Percentiles rank a stretch among this genome's conserved stretches.
These are phyloP conservation scores for Colletotrichum endophyticum DNA, from an alignment of 2,329 filamentous ascomycete species.

Conservation along the genomic window DNA sequence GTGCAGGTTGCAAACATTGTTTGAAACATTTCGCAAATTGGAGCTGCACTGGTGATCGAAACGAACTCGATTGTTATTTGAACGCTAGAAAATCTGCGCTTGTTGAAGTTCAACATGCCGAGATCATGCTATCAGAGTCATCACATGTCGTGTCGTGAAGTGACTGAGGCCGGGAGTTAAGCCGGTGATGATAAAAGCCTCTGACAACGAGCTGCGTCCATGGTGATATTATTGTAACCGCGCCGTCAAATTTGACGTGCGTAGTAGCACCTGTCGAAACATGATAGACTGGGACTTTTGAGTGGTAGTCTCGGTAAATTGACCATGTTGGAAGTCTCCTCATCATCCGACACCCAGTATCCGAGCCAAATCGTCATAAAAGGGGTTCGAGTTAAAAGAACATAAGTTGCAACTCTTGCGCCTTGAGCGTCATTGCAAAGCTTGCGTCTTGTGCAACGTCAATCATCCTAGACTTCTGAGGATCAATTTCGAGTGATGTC, in stretches of 20 bases:
- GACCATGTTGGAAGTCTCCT: not conserved
- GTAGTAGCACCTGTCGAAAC: not conserved
- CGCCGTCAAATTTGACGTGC: not conserved
- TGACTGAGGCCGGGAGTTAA: not conserved
- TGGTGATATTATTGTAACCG: not conserved
- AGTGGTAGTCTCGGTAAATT: not conserved
- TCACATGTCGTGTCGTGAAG: not conserved
- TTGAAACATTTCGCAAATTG: not conserved
- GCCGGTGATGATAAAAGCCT: not conserved
- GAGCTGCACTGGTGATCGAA: not conserved
- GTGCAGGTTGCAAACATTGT: not conserved
- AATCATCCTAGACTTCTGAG: not conserved
- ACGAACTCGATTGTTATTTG: not conserved
- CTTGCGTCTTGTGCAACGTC: not conserved
- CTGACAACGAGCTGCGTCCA: not conserved
- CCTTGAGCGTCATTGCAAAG: not conserved
- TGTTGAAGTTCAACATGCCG: not conserved
- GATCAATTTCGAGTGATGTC: not conserved
- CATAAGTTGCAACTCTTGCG: not conserved
- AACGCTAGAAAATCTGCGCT: fast-evolving
- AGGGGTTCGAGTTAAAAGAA: not conserved
- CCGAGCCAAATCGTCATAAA: not conserved
- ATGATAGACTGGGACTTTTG: not conserved
- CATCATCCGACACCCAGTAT: not conserved
- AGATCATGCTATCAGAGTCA: not conserved